Conservation (phyloP, 1,284 basidiomycete genomes). For the Ganoderma leucocontextum region DNA sequence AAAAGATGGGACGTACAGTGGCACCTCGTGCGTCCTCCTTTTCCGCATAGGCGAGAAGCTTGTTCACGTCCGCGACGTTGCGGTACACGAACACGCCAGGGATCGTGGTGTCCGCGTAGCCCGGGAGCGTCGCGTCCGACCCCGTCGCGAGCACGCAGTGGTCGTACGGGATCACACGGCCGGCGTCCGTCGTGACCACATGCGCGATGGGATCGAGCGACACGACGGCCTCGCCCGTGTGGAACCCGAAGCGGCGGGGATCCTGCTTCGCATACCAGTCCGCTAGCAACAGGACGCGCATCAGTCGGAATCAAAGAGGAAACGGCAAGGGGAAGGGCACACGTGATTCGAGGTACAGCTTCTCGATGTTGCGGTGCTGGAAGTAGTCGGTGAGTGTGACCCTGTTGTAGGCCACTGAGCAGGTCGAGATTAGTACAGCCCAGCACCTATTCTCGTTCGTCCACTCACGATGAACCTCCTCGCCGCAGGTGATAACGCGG, state of each 20-base stretch:
- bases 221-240: slow-evolving; percentile 62
- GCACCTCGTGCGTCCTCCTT: slow-evolving; percentile 49
- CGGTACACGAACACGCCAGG: slow-evolving; percentile 78
- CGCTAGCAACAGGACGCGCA: slow-evolving; percentile 33
- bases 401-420: slow-evolving; percentile 53
- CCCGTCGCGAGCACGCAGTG: slow-evolving; percentile 78
- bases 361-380: slow-evolving; percentile 67
- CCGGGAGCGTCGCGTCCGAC: slow-evolving; percentile 72
- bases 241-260: slow-evolving; percentile 59
- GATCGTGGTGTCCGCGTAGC: slow-evolving; percentile 59
- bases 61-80: slow-evolving; percentile 72
- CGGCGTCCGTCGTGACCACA: slow-evolving; percentile 56
- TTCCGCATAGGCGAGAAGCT: slow-evolving; percentile 65
- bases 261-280: slow-evolving; percentile 71
- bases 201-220: slow-evolving; percentile 55
- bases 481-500: slow-evolving; percentile 68
- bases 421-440: not conserved
- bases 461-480: slow-evolving; percentile 51
- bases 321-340: not conserved
- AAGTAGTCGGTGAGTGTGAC: slow-evolving; percentile 74
- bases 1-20: slow-evolving; percentile 23
- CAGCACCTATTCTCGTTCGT: not conserved
- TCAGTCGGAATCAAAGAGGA: not conserved
- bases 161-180: slow-evolving; percentile 62
- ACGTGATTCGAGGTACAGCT: slow-evolving; percentile 71